phyloP scores from a whole-genome alignment of 768 basidiomycete genomes.

The Mycena metata region DNA sequence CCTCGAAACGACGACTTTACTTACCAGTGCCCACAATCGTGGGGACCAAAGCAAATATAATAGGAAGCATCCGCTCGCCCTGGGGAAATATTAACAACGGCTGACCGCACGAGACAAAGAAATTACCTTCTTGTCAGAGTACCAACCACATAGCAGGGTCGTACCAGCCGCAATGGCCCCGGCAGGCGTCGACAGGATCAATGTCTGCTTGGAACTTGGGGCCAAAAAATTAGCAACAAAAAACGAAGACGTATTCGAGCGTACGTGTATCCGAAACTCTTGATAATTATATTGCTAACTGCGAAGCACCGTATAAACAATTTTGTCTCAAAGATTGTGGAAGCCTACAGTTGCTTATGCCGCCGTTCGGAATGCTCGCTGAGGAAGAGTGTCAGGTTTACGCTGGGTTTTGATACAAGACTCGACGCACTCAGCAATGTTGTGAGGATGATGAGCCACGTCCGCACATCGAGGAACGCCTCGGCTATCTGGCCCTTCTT shows the following conservation, averaged over 20 bases:
- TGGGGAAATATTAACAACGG: constrained; percentile 33
- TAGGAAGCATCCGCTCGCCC: constrained; percentile 74
- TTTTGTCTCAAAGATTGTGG: background rate
- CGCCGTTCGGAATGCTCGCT: constrained; percentile 80
- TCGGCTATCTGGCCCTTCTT: constrained; percentile 72
- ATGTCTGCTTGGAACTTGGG: constrained; percentile 66
- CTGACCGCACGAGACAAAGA: background rate
- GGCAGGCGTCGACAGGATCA: constrained; percentile 70
- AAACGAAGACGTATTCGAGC: constrained; percentile 27
- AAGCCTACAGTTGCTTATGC: constrained; percentile 70
- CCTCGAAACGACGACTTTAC: constrained; percentile 4
- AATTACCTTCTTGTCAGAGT: constrained; percentile 71
- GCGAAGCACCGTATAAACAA: constrained; percentile 5
- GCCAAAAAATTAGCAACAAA: background rate
- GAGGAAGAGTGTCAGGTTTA: constrained; percentile 20
- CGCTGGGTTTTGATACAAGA: background rate
- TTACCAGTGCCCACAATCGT: constrained; percentile 70
- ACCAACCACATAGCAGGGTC: constrained; percentile 70
- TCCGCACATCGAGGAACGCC: constrained; percentile 68
- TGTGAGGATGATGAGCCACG: constrained; percentile 73
- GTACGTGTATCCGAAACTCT: constrained; percentile 74
- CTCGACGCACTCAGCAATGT: constrained; percentile 68
- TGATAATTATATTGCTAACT: constrained; percentile 76
- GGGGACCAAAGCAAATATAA: constrained; percentile 68
- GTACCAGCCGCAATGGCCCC: constrained; percentile 65